Evolutionary conservation across 2,329 filamentous ascomycete genomes (phyloP), one percentile per base, ranked within the genome.

Genomic region (Penicillium decumbens): DNA sequence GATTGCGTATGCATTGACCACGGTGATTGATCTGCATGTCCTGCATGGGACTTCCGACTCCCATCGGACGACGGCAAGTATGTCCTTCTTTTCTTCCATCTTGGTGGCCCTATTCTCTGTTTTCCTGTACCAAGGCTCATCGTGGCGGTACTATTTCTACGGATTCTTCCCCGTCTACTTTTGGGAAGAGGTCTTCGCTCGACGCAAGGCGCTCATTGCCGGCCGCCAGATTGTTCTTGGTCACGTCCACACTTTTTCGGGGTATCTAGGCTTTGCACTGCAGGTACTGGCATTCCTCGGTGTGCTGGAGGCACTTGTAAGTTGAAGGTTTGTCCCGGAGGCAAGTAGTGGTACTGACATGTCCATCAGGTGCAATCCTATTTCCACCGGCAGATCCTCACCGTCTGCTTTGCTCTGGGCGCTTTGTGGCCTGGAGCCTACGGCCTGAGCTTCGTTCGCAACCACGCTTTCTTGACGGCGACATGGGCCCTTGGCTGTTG

Each of bases 151-250:
- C 69, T 98, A 97, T 64, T 81, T 83, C 1, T 98, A 98, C 67
- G 88, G 86, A 0, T 81, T 95, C 60, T 98, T 98, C 69, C 93
- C 93, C 0, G 84, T 95, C 2, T 80, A 89, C 49, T 97, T 98
- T 73, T 98, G 93, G 93, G 92, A 96, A 69, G 91, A 96, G 64
- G 88, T 96, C 0, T 92, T 86, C 69, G 88, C 88, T 3, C 82
- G 87, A 25, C 80, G 90, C 48, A 77, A 79, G 40, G 88, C 88
- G 37, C 69, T 96, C 10, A 63, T 73, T 5, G 79, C 83, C 54
- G 91, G 90, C 3, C 77, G 80, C 44, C 79, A 78, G 55, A 77
- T 81, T 43, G 74, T 97, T 7, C 84, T 95, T 57, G 78, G 81
- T 0, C 80, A 91, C 57, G 73, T 91, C 37, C 76, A 79, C 47